These are phyloP conservation scores for Phytophthora litchii DNA, from an alignment of 352 stramenopile genomes.

Conservation along the genomic window DNA sequence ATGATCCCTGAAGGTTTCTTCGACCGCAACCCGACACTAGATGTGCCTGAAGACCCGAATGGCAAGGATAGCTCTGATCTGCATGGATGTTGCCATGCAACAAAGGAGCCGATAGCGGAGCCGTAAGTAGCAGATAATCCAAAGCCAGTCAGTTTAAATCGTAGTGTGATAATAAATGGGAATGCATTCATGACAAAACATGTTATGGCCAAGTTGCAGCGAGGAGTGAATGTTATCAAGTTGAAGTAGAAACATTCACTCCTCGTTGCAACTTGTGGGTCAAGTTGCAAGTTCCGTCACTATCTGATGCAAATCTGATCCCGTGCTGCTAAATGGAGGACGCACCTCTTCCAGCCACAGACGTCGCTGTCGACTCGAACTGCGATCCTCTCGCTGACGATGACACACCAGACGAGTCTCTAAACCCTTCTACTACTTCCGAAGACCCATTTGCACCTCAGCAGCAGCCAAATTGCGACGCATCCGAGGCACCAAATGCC, in stretches of 20 bases:
- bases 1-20: slow-evolving; percentile 73
- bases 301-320: slow-evolving; percentile 29
- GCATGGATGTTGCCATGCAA: slow-evolving; percentile 29
- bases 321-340: slow-evolving; percentile 24
- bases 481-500: slow-evolving; percentile 20
- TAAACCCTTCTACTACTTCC: background rate
- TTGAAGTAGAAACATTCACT: slow-evolving; percentile 6
- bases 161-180: background rate
- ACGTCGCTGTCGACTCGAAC: slow-evolving; percentile 7
- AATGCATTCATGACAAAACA: slow-evolving; percentile 3
- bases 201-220: too few species aligned
- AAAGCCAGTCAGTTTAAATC: too few species aligned
- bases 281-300: slow-evolving; percentile 1
- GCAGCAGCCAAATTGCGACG: slow-evolving; percentile 42
- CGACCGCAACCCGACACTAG: slow-evolving; percentile 55
- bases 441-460: slow-evolving; percentile 3
- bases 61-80: slow-evolving; percentile 41
- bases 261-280: slow-evolving; percentile 6
- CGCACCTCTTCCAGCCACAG: slow-evolving; percentile 1
- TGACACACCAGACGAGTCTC: background rate
- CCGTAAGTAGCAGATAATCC: slow-evolving; percentile 21
- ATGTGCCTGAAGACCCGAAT: slow-evolving; percentile 47
- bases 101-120: slow-evolving; percentile 9
- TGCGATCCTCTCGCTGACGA: slow-evolving; percentile 12
- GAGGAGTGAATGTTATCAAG: too few species aligned